phyloP scores from a whole-genome alignment of 257 asterid species.

The Capsicum baccatum region DNA sequence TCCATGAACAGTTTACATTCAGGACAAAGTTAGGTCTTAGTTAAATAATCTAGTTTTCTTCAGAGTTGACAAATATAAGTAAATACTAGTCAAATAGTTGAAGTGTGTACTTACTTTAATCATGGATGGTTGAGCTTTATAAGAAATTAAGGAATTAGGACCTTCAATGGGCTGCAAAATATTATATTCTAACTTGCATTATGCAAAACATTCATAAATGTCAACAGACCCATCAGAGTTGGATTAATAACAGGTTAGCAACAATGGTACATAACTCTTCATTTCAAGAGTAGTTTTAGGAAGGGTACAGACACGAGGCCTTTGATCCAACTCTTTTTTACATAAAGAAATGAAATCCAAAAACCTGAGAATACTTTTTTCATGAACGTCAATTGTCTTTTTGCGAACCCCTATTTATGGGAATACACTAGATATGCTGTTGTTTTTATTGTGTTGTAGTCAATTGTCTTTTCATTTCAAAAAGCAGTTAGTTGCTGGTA shows the following conservation, averaged over 20 bases:
- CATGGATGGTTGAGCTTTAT: conserved; percentile 18
- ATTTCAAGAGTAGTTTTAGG: background rate
- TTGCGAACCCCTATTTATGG: too few species aligned
- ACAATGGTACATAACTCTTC: background rate
- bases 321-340: background rate
- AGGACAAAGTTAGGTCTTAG: background rate
- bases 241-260: background rate
- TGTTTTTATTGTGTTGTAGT: background rate
- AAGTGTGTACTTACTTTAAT: background rate
- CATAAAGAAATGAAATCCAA: background rate
- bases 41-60: background rate
- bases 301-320: background rate
- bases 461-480: conserved; percentile 1
- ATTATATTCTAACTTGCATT: background rate
- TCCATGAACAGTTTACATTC: background rate
- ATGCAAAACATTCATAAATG: conserved; percentile 10
- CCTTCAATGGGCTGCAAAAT: conserved; percentile 11
- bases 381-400: background rate
- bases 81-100: conserved; percentile 4
- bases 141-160: background rate
- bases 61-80: background rate
- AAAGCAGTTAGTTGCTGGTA: conserved; percentile 11
- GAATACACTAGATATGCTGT: too few species aligned
- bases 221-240: background rate
- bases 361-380: background rate